These are phyloP conservation scores for Cercospora sojina DNA, from an alignment of 2,329 filamentous ascomycete genomes.

Conservation along the genomic window DNA sequence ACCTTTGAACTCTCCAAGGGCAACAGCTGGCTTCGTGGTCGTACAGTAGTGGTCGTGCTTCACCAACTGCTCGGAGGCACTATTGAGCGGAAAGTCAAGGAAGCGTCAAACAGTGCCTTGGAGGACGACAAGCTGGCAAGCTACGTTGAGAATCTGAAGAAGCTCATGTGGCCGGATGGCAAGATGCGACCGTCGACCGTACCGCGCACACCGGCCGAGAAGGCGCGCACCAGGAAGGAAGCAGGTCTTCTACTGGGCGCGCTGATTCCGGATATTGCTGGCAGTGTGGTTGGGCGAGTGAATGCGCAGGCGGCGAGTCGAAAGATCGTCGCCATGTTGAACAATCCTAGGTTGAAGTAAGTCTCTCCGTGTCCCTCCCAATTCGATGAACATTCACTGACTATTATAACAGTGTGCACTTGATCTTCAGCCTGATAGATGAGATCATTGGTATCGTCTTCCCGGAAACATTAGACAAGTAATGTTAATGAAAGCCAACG, in stretches of 20 bases:
- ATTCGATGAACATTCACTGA: slow-evolving; percentile 25
- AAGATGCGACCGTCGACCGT: slow-evolving; percentile 50
- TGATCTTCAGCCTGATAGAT: slow-evolving; percentile 52
- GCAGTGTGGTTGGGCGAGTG: slow-evolving; percentile 84
- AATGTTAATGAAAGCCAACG: slow-evolving; percentile 3
- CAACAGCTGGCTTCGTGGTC: slow-evolving; percentile 94
- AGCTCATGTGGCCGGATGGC: slow-evolving; percentile 79
- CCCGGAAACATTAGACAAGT: slow-evolving; percentile 32
- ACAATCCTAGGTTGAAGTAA: slow-evolving; percentile 87
- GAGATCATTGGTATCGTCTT: slow-evolving; percentile 50
- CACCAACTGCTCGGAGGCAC: slow-evolving; percentile 95
- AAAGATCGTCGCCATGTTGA: slow-evolving; percentile 84
- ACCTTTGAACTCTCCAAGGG: slow-evolving; percentile 91
- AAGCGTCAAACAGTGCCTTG: slow-evolving; percentile 70
- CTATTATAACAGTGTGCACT: slow-evolving; percentile 45
- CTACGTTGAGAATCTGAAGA: slow-evolving; percentile 71
- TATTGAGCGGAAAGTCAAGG: slow-evolving; percentile 91
- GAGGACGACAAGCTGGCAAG: slow-evolving; percentile 76
- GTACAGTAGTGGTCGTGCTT: slow-evolving; percentile 91
- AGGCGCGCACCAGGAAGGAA: slow-evolving; percentile 77
- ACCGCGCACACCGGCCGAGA: slow-evolving; percentile 68
- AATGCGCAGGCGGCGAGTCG: slow-evolving; percentile 90
- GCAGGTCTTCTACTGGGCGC: slow-evolving; percentile 87
- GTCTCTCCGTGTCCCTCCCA: slow-evolving; percentile 38
- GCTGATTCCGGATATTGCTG: slow-evolving; percentile 84